These are phyloP conservation scores for Aquilaria malaccensis DNA, from an alignment of 345 rosid species.

Conservation along the genomic window DNA sequence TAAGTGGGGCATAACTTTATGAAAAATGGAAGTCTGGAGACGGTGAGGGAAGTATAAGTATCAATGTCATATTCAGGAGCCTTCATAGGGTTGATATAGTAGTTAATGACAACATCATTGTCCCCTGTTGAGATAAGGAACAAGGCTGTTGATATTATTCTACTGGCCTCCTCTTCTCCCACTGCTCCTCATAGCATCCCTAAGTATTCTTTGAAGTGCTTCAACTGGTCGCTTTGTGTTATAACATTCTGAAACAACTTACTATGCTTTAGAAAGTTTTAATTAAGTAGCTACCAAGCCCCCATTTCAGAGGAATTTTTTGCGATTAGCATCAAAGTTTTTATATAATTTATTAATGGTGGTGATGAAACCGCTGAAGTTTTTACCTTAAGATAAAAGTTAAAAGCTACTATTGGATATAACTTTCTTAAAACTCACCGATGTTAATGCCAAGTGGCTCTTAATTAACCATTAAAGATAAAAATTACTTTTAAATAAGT, in stretches of 20 bases:
- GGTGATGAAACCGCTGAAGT: no score
- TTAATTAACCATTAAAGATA: no score
- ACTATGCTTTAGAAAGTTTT: neutral
- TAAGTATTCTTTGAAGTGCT: conserved; percentile 12
- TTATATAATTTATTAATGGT: no score
- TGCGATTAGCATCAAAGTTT: no score
- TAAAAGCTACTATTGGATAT: no score
- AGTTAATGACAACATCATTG: conserved; percentile 16
- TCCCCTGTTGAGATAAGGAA: conserved; percentile 14
- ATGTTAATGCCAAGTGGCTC: no score
- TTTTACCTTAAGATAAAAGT: no score
- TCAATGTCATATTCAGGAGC: neutral
- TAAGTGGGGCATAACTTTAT: conserved; percentile 9
- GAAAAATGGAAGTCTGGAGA: conserved; percentile 7
- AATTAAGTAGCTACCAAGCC: neutral
- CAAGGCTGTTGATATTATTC: neutral
- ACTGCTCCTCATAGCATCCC: conserved; percentile 8
- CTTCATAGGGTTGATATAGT: neutral
- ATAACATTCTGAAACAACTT: neutral
- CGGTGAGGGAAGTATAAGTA: conserved; percentile 5
- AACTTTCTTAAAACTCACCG: no score
- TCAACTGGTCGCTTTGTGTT: conserved; percentile 6
- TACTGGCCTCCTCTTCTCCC: conserved; percentile 2
- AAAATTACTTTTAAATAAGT: no score
- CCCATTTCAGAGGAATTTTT: no score